Base-by-base conservation (phyloP, 371 early-diverging fungal genomes). In the Catenaria anguillulae region DNA sequence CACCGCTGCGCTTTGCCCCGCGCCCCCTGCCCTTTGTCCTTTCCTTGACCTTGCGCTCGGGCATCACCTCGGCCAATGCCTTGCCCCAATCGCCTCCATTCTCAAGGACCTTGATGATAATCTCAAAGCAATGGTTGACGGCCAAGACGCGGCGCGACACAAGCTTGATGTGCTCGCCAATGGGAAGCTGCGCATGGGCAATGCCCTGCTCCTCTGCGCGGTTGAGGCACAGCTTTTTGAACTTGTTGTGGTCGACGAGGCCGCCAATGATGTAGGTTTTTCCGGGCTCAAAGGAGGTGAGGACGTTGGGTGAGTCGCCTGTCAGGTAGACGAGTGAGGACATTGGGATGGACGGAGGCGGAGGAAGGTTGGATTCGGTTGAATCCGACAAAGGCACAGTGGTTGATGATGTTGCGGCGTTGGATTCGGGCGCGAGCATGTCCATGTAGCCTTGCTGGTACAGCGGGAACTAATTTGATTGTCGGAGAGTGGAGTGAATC, bases 181-280 rank as follows among this genome's bases (percentile, higher is more conserved):
- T 89, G 0, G 96, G 96, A 45, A 97, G 78, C 68, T 81, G 78
- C 21, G 84, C 97, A 4, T 87, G 86, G 13, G 68, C 68, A 21
- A 94, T 82, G 19, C 89, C 89, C 62, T 80, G 79, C 40, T 77
- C 66, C 45, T 77, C 70, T 8, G 97, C 96, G 65, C 87, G 84
- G 31, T 85, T 69, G 42, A 82, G 79, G 62, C 92, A 92, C 40
- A 95, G 67, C 24, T 76, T 70, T 75, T 87, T 87, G 71, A 89
- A 76, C 56, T 94, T 70, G 65, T 97, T 97, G 69, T 86, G 87
- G 71, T 97, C 97, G 1, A 97, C 97, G 63, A 97, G 83, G 1
- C 91, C 95, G 50, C 97, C 97, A 67, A 97, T 84, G 31, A 97
- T 71, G 68, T 94, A 94, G 2, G 80, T 77, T 55, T 84, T 88